Evolutionary conservation across 805 yeast genomes (phyloP).

Genomic region (Kuraishia borneana): DNA sequence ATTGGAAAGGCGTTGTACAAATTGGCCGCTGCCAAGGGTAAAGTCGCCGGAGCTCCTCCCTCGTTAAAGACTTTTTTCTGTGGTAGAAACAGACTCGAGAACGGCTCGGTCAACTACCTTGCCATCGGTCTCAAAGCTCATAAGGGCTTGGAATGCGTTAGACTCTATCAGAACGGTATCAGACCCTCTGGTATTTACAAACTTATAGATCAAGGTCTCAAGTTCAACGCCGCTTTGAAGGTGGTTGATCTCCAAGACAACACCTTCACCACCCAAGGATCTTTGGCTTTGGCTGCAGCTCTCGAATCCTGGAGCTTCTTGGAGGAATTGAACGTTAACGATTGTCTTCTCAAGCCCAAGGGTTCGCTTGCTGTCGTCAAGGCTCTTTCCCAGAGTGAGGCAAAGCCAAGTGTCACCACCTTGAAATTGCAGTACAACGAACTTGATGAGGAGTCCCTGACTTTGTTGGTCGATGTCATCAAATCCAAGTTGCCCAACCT

Average conservation of each 20-base stretch:
- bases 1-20: slow-evolving; percentile 78
- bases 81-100: slow-evolving; percentile 94
- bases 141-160: slow-evolving; percentile 56
- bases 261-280: slow-evolving; percentile 70
- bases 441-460: slow-evolving; percentile 56
- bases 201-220: slow-evolving; percentile 63
- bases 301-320: slow-evolving; percentile 56
- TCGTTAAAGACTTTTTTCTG: slow-evolving; percentile 80
- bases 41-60: slow-evolving; percentile 28
- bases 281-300: slow-evolving; percentile 50
- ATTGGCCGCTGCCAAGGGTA: slow-evolving; percentile 53
- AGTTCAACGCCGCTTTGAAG: slow-evolving; percentile 45
- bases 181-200: slow-evolving; percentile 85
- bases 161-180: slow-evolving; percentile 92
- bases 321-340: slow-evolving; percentile 76
- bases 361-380: slow-evolving; percentile 55
- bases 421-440: slow-evolving; percentile 86
- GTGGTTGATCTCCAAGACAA: slow-evolving; percentile 88
- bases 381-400: slow-evolving; percentile 28
- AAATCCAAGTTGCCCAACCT: slow-evolving; percentile 46
- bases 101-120: slow-evolving; percentile 82
- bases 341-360: slow-evolving; percentile 70
- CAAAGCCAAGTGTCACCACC: slow-evolving; percentile 30
- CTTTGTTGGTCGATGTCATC: slow-evolving; percentile 44
- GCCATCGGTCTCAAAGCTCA: slow-evolving; percentile 81